Evolutionary conservation across 495 filamentous ascomycete genomes (phyloP).

Genomic region (Hapsidospora chrysogenum): DNA sequence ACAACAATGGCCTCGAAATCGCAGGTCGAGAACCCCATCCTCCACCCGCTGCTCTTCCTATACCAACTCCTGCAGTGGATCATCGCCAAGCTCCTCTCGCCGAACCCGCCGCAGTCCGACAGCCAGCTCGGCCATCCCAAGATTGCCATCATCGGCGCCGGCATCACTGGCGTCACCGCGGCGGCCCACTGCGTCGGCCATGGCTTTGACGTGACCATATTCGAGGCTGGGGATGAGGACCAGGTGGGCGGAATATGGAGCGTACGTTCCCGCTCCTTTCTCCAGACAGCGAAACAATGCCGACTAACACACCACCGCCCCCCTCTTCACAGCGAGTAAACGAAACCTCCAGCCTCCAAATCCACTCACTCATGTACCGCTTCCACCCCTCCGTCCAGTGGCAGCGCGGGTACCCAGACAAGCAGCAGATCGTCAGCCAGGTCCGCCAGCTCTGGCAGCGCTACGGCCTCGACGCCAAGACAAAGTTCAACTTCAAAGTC

Average conservation of each 20-base stretch:
- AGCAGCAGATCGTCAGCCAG: conserved; percentile 53
- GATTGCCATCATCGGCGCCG: conserved; percentile 70
- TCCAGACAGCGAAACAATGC: background rate
- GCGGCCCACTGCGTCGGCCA: conserved; percentile 77
- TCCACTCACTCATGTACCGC: conserved; percentile 76
- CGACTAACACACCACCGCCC: background rate
- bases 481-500: conserved; percentile 53
- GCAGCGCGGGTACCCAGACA: conserved; percentile 56
- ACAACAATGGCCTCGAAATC: conserved; percentile 3
- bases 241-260: conserved; percentile 74
- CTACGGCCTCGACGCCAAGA: conserved; percentile 54
- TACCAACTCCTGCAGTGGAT: conserved; percentile 54
- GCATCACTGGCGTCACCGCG: conserved; percentile 65
- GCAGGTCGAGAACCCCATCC: conserved; percentile 11
- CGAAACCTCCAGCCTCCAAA: conserved; percentile 66
- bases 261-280: conserved; percentile 17
- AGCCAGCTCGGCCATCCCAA: conserved; percentile 37
- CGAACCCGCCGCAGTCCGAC: conserved; percentile 44
- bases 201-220: conserved; percentile 68
- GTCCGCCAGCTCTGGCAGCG: conserved; percentile 57
- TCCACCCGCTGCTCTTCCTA: conserved; percentile 36
- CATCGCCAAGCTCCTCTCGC: conserved; percentile 48
- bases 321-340: conserved; percentile 45
- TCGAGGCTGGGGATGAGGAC: conserved; percentile 48
- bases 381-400: conserved; percentile 70